These are phyloP conservation scores for Xanthoconium stramineum DNA, from an alignment of 768 basidiomycete genomes.

Conservation along the genomic window DNA sequence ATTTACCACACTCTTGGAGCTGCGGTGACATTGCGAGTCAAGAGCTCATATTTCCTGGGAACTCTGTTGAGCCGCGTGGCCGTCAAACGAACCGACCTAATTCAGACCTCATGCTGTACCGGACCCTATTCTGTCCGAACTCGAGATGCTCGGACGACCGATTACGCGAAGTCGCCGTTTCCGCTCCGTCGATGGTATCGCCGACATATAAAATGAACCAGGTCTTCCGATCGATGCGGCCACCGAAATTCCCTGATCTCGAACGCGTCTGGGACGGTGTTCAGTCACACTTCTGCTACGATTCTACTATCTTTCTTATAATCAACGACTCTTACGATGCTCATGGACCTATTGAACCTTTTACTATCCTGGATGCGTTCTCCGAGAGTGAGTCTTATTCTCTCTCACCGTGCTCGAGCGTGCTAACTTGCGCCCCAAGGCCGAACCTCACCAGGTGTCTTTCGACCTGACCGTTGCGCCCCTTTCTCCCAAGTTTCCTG, in stretches of 20 bases:
- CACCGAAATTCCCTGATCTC: slow-evolving; percentile 16
- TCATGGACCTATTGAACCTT: slow-evolving; percentile 27
- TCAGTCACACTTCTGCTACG: slow-evolving; percentile 16
- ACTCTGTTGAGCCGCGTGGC: slow-evolving; percentile 12
- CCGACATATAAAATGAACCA: slow-evolving; percentile 28
- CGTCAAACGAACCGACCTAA: slow-evolving; percentile 12
- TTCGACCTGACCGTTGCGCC: slow-evolving; percentile 36
- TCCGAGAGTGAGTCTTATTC: slow-evolving; percentile 22
- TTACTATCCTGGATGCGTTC: slow-evolving; percentile 18
- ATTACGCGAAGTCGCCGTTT: slow-evolving; percentile 24
- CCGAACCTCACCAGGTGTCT: slow-evolving; percentile 36
- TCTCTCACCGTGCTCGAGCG: neutral
- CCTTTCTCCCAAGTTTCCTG: slow-evolving; percentile 20
- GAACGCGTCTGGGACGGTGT: slow-evolving; percentile 23
- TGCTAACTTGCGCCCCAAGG: slow-evolving; percentile 20
- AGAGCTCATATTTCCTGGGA: slow-evolving; percentile 17
- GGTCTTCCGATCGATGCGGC: slow-evolving; percentile 12
- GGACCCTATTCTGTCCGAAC: neutral
- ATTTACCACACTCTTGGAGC: slow-evolving; percentile 3
- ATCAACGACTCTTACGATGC: slow-evolving; percentile 20
- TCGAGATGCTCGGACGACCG: slow-evolving; percentile 6
- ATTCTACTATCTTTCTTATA: slow-evolving; percentile 20
- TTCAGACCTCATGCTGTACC: slow-evolving; percentile 6
- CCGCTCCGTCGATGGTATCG: slow-evolving; percentile 20
- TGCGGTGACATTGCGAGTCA: slow-evolving; percentile 5